Base-by-base conservation (phyloP, 768 basidiomycete species). In the Hericium alpestre region DNA sequence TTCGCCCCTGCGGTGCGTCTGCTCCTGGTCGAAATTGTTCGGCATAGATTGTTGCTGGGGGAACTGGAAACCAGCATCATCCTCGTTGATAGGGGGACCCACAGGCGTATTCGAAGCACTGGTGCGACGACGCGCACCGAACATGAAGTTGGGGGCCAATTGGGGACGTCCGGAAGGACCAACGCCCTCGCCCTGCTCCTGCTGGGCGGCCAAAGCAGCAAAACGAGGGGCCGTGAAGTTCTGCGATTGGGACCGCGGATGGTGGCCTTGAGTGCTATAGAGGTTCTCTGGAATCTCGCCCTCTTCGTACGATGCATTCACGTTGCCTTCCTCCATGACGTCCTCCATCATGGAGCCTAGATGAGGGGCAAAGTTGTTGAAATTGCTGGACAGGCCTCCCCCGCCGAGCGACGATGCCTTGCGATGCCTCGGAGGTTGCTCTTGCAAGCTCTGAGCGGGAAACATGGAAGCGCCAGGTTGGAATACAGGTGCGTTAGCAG, bases 161-260 rank as follows among this genome's bases (percentile, higher is more conserved):
- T 93, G 91, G 40, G 91, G 92, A 60, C 92, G 84, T 48, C 90
- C 86, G 27, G 86, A 79, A 15, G 89, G 82, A 37, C 89, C 84
- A 52, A 87, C 64, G 56, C 73, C 47, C 60, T 87, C 83, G 41
- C 65, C 64, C 27, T 60, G 55, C 47, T 80, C 80, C 60, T 90
- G 84, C 67, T 87, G 85, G 63, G 84, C 83, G 40, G 83, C 88
- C 63, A 85, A 76, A 56, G 83, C 89, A 16, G 85, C 89, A 66
- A 95, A 95, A 23, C 93, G 84, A 27, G 93, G 93, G 46, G 93
- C 87, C 65, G 87, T 80, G 67, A 93, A 95, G 61, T 79, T 89
- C 71, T 90, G 90, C 22, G 83, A 87, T 66, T 86, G 87, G 60
- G 85, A 80, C 62, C 84, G 86, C 62, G 81, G 79, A 63, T 84